Percentiles rank a stretch among this genome's conserved stretches.
These are phyloP conservation scores for Solanum raphanifolium DNA, from an alignment of 257 asterid genomes.

Conservation along the genomic window DNA sequence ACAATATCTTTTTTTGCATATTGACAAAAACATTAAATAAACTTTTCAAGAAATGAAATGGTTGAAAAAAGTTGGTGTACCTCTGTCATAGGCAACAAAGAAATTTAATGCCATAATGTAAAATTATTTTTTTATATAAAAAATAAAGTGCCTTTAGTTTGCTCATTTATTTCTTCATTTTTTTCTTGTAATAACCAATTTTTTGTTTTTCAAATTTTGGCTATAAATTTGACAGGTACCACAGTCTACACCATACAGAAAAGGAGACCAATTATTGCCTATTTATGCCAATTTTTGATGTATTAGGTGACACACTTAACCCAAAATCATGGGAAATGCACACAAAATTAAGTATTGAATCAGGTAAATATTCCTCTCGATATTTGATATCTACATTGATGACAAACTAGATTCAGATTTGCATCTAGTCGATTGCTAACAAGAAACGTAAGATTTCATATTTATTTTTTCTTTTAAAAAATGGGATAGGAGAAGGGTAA, in stretches of 20 bases:
- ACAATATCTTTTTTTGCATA: not conserved
- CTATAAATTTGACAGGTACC: slow-evolving; percentile 43
- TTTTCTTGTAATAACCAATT: not conserved
- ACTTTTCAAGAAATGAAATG: not conserved
- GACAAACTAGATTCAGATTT: not conserved
- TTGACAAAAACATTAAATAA: not conserved
- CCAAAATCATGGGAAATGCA: slow-evolving; percentile 68
- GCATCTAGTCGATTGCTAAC: not conserved
- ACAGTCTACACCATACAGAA: slow-evolving; percentile 60
- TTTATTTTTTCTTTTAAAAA: not conserved
- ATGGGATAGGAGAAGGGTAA: not conserved
- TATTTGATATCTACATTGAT: not conserved
- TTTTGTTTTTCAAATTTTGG: not conserved
- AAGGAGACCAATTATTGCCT: slow-evolving; percentile 68
- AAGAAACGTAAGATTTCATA: not conserved
- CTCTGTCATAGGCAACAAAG: not conserved
- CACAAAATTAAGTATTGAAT: slow-evolving; percentile 30
- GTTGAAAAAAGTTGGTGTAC: not conserved
- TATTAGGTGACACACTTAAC: slow-evolving; percentile 60
- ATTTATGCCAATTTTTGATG: slow-evolving; percentile 85
- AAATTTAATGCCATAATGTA: not conserved
- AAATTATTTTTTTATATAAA: not conserved
- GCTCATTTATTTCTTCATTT: not conserved
- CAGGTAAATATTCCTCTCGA: slow-evolving; percentile 20
- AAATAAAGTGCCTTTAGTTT: not conserved